These are phyloP conservation scores for Phytophthora agathidicida DNA, from an alignment of 352 stramenopile genomes.

Conservation along the genomic window DNA sequence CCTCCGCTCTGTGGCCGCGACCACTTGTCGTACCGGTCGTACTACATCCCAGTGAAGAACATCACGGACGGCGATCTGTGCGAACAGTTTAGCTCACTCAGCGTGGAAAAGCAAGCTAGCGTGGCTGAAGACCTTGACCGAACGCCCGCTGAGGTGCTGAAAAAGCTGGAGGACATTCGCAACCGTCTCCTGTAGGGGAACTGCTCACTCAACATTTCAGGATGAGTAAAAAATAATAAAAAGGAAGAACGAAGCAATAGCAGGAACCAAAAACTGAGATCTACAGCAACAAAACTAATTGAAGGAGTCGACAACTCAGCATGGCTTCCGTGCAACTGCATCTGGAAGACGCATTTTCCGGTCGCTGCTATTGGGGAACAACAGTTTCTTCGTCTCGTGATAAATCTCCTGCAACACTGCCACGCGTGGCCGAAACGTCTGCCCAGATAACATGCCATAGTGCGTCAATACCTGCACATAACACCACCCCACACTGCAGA, in stretches of 20 bases:
- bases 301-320: slow-evolving; percentile 1
- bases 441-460: not conserved
- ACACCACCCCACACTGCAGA: too few species aligned
- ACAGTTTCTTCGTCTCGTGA: slow-evolving; percentile 49
- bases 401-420: slow-evolving; percentile 77
- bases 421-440: slow-evolving; percentile 77
- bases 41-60: slow-evolving; percentile 98
- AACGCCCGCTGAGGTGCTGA: slow-evolving; percentile 96
- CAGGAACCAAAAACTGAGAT: slow-evolving; percentile 18
- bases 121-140: slow-evolving; percentile 96
- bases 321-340: slow-evolving; percentile 12
- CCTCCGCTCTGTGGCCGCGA: slow-evolving; percentile 95
- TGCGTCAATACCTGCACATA: too few species aligned
- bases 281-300: slow-evolving; percentile 1
- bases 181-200: slow-evolving; percentile 94
- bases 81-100: slow-evolving; percentile 94
- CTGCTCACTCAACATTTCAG: not conserved
- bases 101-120: slow-evolving; percentile 94
- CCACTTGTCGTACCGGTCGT: slow-evolving; percentile 97
- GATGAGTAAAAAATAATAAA: slow-evolving; percentile 14
- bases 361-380: slow-evolving; percentile 55
- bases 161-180: slow-evolving; percentile 99
- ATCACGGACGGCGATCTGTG: slow-evolving; percentile 99
- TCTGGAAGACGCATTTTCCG: slow-evolving; percentile 56
- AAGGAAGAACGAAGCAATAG: slow-evolving; percentile 8